phyloP scores from a whole-genome alignment of 2,329 filamentous ascomycete genomes.

The Phyllosticta citribraziliensis region DNA sequence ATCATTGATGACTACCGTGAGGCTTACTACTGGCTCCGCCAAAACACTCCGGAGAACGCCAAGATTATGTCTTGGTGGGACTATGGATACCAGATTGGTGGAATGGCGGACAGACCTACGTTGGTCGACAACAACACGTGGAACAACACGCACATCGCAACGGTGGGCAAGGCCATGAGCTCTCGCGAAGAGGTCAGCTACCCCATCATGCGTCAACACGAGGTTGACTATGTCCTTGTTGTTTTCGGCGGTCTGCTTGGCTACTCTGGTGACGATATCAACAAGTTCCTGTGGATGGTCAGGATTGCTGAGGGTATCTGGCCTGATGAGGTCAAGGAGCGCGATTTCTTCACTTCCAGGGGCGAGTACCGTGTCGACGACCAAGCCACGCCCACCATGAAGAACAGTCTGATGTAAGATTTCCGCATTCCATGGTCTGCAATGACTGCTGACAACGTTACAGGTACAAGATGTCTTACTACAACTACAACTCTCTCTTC shows the following conservation, averaged over 20 bases:
- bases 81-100: slow-evolving; percentile 98
- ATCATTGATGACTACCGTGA: slow-evolving; percentile 99
- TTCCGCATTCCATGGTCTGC: background rate
- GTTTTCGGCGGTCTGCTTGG: slow-evolving; percentile 94
- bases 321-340: slow-evolving; percentile 98
- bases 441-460: slow-evolving; percentile 18
- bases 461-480: slow-evolving; percentile 99
- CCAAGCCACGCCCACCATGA: slow-evolving; percentile 93
- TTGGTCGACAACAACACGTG: slow-evolving; percentile 99
- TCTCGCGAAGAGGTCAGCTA: slow-evolving; percentile 97
- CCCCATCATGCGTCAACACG: slow-evolving; percentile 94
- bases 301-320: slow-evolving; percentile 98
- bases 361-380: slow-evolving; percentile 94
- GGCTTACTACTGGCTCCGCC: slow-evolving; percentile 97
- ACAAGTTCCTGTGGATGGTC: slow-evolving; percentile 99
- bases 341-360: slow-evolving; percentile 85
- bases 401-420: slow-evolving; percentile 94
- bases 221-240: slow-evolving; percentile 96
- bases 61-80: slow-evolving; percentile 99
- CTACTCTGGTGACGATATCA: slow-evolving; percentile 97
- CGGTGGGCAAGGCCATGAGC: slow-evolving; percentile 97
- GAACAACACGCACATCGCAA: slow-evolving; percentile 99
- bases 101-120: slow-evolving; percentile 95
- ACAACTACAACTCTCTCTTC: slow-evolving; percentile 92
- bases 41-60: slow-evolving; percentile 89